Conservation (phyloP, 2,329 filamentous ascomycete genomes). For the Epichloe baconii region DNA sequence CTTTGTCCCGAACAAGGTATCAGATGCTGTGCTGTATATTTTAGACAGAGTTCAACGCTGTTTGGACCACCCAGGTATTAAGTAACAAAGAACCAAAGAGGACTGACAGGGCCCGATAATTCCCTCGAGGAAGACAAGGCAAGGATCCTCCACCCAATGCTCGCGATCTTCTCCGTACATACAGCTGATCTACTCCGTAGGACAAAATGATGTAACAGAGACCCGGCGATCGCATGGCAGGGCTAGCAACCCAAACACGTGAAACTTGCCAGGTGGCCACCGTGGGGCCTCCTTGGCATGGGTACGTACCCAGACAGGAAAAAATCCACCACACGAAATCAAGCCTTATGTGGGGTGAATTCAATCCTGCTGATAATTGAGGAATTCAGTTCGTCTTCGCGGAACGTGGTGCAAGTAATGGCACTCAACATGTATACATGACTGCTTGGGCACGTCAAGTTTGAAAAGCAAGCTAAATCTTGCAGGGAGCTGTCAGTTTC, state of each 20-base stretch:
- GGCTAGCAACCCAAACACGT: conserved; percentile 3
- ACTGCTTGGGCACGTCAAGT: too few species aligned
- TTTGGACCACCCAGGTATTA: background rate
- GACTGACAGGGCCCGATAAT: background rate
- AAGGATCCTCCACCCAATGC: background rate
- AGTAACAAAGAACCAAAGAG: background rate
- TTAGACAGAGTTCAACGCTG: background rate
- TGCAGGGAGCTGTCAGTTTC: background rate
- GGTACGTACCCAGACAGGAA: too few species aligned
- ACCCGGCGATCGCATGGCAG: background rate
- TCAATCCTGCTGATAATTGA: background rate
- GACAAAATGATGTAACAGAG: background rate
- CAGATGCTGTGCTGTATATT: conserved; percentile 3
- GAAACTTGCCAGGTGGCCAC: conserved; percentile 6
- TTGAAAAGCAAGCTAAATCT: too few species aligned
- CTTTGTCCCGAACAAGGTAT: background rate
- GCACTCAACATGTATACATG: too few species aligned
- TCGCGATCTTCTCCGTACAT: background rate
- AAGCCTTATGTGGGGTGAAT: background rate
- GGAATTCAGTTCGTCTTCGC: too few species aligned
- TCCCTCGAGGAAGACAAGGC: background rate
- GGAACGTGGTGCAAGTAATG: too few species aligned
- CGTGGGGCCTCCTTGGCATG: background rate
- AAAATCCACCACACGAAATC: background rate
- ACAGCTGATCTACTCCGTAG: background rate